A percentile compares a stretch with the other conserved stretches of the same genome.
These are phyloP conservation scores for Ramularia endophylla DNA, from an alignment of 2,329 filamentous ascomycete species.

Conservation along the genomic window DNA sequence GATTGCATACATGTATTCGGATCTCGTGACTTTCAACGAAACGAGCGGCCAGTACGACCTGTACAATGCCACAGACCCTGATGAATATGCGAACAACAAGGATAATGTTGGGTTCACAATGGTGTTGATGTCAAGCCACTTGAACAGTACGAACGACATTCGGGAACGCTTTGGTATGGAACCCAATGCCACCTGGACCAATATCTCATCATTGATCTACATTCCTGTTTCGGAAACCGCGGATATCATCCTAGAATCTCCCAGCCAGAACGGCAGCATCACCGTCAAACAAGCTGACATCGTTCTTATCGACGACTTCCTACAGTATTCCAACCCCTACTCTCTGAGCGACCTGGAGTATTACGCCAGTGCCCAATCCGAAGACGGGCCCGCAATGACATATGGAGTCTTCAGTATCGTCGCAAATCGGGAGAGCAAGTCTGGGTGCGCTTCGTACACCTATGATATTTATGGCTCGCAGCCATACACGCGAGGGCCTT, in stretches of 20 bases:
- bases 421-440: slow-evolving; percentile 58
- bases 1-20: slow-evolving; percentile 55
- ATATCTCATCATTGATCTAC: slow-evolving; percentile 52
- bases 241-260: slow-evolving; percentile 59
- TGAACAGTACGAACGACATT: slow-evolving; percentile 53
- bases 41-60: slow-evolving; percentile 45
- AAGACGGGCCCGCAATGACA: slow-evolving; percentile 66
- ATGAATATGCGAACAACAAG: slow-evolving; percentile 61
- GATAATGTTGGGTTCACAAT: slow-evolving; percentile 66
- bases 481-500: slow-evolving; percentile 61
- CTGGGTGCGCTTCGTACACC: slow-evolving; percentile 63
- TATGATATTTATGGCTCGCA: slow-evolving; percentile 59
- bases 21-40: slow-evolving; percentile 56
- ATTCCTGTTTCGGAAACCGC: slow-evolving; percentile 49
- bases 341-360: slow-evolving; percentile 58
- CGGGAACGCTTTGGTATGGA: slow-evolving; percentile 50
- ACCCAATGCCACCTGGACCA: slow-evolving; percentile 53
- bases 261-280: slow-evolving; percentile 60
- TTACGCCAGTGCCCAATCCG: slow-evolving; percentile 62
- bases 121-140: slow-evolving; percentile 52
- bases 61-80: slow-evolving; percentile 66
- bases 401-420: slow-evolving; percentile 64
- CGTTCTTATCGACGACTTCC: slow-evolving; percentile 59
- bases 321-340: slow-evolving; percentile 54
- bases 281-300: slow-evolving; percentile 67